Conservation (phyloP, 331 rosid species). For the Saraca asoca region DNA sequence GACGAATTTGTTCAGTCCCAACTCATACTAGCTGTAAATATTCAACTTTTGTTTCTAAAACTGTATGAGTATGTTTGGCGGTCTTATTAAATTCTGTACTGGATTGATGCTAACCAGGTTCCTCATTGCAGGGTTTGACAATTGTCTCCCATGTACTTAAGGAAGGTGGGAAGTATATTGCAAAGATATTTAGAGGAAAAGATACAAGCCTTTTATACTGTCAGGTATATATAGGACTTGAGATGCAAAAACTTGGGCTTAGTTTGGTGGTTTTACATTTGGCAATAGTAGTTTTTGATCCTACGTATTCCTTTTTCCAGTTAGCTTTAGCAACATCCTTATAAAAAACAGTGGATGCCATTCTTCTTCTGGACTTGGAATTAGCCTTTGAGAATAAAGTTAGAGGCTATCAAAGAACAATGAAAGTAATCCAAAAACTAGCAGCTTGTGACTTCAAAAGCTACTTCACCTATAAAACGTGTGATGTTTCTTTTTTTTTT, state of each 20-base stretch:
- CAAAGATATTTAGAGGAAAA: slow-evolving; percentile 94
- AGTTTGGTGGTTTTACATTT: not conserved
- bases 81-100: slow-evolving; percentile 25
- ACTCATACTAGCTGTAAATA: slow-evolving; percentile 89
- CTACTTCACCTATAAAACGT: slow-evolving; percentile 11
- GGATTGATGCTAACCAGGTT: slow-evolving; percentile 36
- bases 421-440: slow-evolving; percentile 25
- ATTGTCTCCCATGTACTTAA: slow-evolving; percentile 87
- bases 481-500: too few relatives aligned
- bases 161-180: slow-evolving; percentile 94
- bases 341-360: not conserved
- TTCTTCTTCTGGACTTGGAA: not conserved
- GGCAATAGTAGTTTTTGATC: slow-evolving; percentile 20
- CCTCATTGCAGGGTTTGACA: slow-evolving; percentile 78
- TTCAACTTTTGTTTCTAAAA: slow-evolving; percentile 9
- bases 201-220: slow-evolving; percentile 92
- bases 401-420: slow-evolving; percentile 8
- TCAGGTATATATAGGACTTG: slow-evolving; percentile 55
- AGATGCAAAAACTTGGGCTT: not conserved
- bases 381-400: slow-evolving; percentile 9
- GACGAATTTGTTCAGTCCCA: slow-evolving; percentile 98
- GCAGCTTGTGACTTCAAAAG: slow-evolving; percentile 1
- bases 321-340: slow-evolving; percentile 14
- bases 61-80: not conserved
- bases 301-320: slow-evolving; percentile 6